Base-by-base conservation (phyloP, 2,329 filamentous ascomycete species). In the Botrytis tulipae region DNA sequence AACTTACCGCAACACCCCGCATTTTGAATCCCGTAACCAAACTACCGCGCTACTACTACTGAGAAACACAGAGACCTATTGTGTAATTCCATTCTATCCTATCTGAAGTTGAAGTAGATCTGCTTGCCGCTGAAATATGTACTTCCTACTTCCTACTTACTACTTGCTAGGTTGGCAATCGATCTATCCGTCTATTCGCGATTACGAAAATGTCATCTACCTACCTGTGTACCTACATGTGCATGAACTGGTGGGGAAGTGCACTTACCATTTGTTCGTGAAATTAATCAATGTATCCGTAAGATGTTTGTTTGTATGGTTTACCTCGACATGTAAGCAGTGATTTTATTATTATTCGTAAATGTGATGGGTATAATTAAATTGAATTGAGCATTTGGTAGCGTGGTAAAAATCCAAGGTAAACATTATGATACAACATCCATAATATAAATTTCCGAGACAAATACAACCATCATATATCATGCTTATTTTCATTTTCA, bases 241-340 rank as follows among this genome's bases (percentile, higher is more conserved):
- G 79, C 77, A 73, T 74, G 79, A 81, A 80, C 79, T 76, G 78
- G 78, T 79, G 79, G 79, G 78, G 79, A 78, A 79, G 77, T 71
- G 20, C 35, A 73, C 51, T 54, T 48, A 70, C 69, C 60, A 76
- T 73, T 57, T 59, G 70, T 70, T 76, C 37, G 66, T n/a, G 63
- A n/a, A 59, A 67, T 44, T 3, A 57, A 22, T 22, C 51, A 29
- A 29, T 70, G n/a, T 54, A 62, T 65, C 71, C 77, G n/a, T 18
- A 8, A 32, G 76, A 78, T 4, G 79, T 77, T 77, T 76, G 75
- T 69, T 76, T 71, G 76, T 46, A 44, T 65, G 51, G 6, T 61
- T 57, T 76, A 74, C 77, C 77, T 79, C 76, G 77, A 77, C 73
- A 74, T 74, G n/a, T 2, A n/a, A 69, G 44, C 70, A 59, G 57